Evolutionary conservation across 2,329 filamentous ascomycete genomes (phyloP).

Genomic region (Fonsecaea nubica): DNA sequence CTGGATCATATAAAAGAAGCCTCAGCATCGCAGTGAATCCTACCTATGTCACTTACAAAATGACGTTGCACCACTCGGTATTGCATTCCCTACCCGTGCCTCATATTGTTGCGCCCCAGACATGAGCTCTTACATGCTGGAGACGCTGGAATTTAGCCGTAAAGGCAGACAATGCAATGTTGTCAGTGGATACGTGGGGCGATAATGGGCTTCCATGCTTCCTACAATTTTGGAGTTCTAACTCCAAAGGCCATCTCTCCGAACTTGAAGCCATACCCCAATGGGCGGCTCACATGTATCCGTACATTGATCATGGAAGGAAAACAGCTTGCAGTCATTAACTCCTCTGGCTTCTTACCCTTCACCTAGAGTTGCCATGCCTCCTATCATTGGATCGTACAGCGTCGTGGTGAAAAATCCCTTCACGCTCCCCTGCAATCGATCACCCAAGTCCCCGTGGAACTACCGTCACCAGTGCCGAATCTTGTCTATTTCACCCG

Average conservation of each 20-base stretch:
- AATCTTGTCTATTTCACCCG: background rate
- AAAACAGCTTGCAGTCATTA: conserved; percentile 31
- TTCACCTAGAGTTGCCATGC: conserved; percentile 2
- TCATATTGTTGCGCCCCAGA: background rate
- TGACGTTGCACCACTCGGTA: background rate
- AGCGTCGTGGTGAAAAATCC: background rate
- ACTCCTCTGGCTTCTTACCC: background rate
- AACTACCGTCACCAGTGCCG: background rate
- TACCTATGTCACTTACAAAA: background rate
- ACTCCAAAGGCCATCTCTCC: conserved; percentile 14
- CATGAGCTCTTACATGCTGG: background rate
- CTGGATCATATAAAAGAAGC: background rate
- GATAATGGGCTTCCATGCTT: background rate
- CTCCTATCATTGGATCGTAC: conserved; percentile 25
- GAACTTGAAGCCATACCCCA: background rate
- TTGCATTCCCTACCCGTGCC: background rate
- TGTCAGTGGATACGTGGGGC: conserved; percentile 4
- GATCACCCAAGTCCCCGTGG: background rate
- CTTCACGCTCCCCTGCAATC: background rate
- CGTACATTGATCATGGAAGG: conserved; percentile 27
- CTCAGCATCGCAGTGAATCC: background rate
- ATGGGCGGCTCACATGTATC: background rate
- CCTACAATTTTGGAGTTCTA: background rate
- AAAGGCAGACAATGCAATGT: conserved; percentile 3
- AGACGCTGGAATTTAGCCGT: conserved; percentile 21